A percentile compares a stretch with the other conserved stretches of the same genome.
phyloP scores from a whole-genome alignment of 2,329 filamentous ascomycete species.

The Ophiostoma perfectum region DNA sequence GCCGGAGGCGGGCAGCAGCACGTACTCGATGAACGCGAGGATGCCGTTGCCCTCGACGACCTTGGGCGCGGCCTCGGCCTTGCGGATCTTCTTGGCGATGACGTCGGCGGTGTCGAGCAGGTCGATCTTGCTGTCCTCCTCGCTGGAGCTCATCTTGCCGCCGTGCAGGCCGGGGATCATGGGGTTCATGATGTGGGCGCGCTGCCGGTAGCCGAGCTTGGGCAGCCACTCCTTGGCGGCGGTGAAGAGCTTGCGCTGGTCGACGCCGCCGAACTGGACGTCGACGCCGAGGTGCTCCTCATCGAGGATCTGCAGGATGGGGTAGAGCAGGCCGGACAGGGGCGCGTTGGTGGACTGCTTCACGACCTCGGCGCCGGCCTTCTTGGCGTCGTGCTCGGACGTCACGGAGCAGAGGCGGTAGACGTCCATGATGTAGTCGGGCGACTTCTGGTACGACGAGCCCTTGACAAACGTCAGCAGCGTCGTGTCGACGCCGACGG shows the following conservation, averaged over 20 bases:
- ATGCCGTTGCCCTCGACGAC: constrained; percentile 81
- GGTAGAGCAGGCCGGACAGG: constrained; percentile 71
- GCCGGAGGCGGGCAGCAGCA: constrained; percentile 72
- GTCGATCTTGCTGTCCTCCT: constrained; percentile 82
- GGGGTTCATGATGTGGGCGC: constrained; percentile 55
- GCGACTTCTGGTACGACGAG: constrained; percentile 69
- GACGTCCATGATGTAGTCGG: constrained; percentile 80
- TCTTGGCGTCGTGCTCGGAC: constrained; percentile 76
- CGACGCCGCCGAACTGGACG: constrained; percentile 75
- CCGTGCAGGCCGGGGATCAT: constrained; percentile 85
- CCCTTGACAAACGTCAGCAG: constrained; percentile 80
- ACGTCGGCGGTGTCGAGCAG: constrained; percentile 72
- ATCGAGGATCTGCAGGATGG: constrained; percentile 83
- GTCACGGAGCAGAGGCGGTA: constrained; percentile 68
- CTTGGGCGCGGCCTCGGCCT: constrained; percentile 72
- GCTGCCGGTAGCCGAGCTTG: constrained; percentile 74
- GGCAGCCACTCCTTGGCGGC: constrained; percentile 80
- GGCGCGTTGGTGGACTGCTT: constrained; percentile 80
- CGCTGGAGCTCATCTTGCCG: constrained; percentile 80
- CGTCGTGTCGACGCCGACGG: constrained; percentile 72
- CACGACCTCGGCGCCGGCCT: constrained; percentile 87
- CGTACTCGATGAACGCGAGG: constrained; percentile 78
- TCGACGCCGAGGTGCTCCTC: constrained; percentile 86
- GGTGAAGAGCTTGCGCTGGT: constrained; percentile 86
- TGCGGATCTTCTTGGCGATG: constrained; percentile 77